Evolutionary conservation across 2,329 filamentous ascomycete species (phyloP), one percentile per base, ranked within the genome.

Genomic region (Rachicladosporium sp.): DNA sequence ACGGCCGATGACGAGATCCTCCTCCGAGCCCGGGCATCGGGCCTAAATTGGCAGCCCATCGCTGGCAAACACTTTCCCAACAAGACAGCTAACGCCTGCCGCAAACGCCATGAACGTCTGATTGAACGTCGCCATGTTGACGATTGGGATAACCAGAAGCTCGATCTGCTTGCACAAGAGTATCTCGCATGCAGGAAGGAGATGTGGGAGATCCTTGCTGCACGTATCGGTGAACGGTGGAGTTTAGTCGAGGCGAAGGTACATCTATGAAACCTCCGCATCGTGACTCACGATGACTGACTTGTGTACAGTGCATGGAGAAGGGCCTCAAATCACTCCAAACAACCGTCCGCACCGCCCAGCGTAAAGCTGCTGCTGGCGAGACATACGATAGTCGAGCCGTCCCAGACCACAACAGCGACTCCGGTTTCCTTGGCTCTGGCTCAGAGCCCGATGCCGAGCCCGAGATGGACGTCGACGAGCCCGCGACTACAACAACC

Each of bases 21-120:
- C 33, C 68, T 89, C 46, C 64, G 68, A 33, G 82, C 84, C 10
- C 75, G 86, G 38, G 74, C 80, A 35, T 75, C 79, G 52, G 82
- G 82, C 13, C 71, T 87, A 57, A 89, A 88, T 62, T 93, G 86
- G 86, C 73, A 75, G 39, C 80, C 84, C 51, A 91, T 93, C 55
- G 79, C 86, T 51, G 69, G 70, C 45, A 74, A 71, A 45, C 76
- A 85, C 62, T 93, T 93, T 58, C 81, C 80, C 1, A 70, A 64
- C 57, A 93, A 93, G 67, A 71, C 71, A 9, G 63, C 80, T 43
- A 91, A 91, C 58, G 86, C 86, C 11, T 93, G 86, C 63, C 82
- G 86, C 47, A 93, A 93, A 65, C 76, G 86, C 40, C 85, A 93
- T 54, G 86, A 93, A 63, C 73, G 86, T 31, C 66, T 93, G 48